These are phyloP conservation scores for Neoscytalidium dimidiatum DNA, from an alignment of 2,329 filamentous ascomycete genomes.

Conservation along the genomic window DNA sequence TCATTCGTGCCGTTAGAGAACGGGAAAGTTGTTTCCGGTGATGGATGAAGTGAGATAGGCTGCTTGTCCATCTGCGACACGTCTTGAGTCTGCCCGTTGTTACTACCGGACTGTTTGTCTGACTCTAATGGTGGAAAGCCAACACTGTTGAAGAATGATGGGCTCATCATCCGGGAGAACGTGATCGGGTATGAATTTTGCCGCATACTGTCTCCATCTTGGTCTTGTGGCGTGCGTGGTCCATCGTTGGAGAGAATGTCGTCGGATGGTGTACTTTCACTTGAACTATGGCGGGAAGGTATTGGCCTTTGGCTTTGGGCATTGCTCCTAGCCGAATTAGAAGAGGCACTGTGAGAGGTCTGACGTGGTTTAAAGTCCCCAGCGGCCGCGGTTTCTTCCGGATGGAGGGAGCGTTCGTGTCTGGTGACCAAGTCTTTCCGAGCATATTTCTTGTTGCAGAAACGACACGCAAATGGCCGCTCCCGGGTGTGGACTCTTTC, in stretches of 20 bases:
- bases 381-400: constrained; percentile 8
- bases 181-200: not conserved
- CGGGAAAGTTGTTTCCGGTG: not conserved
- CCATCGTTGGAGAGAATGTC: not conserved
- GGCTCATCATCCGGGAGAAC: not conserved
- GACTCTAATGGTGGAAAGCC: not conserved
- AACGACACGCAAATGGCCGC: constrained; percentile 35
- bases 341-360: not conserved
- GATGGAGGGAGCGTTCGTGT: constrained; percentile 36
- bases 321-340: not conserved
- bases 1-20: not conserved
- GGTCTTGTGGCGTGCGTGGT: not conserved
- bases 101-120: not conserved
- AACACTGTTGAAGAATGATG: not conserved
- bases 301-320: not conserved
- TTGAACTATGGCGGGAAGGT: not conserved
- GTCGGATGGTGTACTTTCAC: not conserved
- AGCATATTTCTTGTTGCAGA: constrained; percentile 35
- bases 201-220: not conserved
- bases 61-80: not conserved
- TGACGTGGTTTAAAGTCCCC: not conserved
- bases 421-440: constrained; percentile 39
- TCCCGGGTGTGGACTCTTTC: constrained; percentile 37
- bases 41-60: not conserved
- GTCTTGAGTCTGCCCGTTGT: not conserved